phyloP scores from a whole-genome alignment of 75 land plant genomes.

The Cryptomeria japonica region DNA sequence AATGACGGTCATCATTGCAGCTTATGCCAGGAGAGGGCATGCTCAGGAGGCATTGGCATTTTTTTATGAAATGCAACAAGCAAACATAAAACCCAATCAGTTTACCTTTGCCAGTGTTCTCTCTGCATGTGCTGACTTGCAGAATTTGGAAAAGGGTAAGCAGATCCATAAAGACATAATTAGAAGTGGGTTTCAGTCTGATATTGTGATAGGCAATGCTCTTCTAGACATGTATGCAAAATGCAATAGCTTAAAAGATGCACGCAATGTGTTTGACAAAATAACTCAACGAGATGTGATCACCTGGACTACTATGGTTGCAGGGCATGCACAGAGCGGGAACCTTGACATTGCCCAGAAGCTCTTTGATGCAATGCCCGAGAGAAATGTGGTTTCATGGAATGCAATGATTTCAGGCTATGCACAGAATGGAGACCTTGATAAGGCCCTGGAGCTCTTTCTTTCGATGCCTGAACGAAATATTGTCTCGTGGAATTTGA shows the following conservation, averaged over 20 bases:
- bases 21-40: neutral
- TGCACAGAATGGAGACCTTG: neutral
- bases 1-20: slow-evolving; percentile 34
- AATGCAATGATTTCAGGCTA: slow-evolving; percentile 20
- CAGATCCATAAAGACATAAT: neutral
- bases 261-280: slow-evolving; percentile 36
- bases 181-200: slow-evolving; percentile 9
- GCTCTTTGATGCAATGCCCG: slow-evolving; percentile 38
- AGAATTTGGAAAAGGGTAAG: neutral
- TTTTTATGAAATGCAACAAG: slow-evolving; percentile 14
- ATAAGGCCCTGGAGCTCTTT: slow-evolving; percentile 36
- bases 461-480: slow-evolving; percentile 23
- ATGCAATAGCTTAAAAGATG: slow-evolving; percentile 17
- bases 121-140: slow-evolving; percentile 1
- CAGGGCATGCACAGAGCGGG: slow-evolving; percentile 35
- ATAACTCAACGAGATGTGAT: slow-evolving; percentile 22
- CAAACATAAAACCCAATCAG: neutral
- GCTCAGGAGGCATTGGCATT: slow-evolving; percentile 8
- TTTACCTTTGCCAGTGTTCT: slow-evolving; percentile 7
- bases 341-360: slow-evolving; percentile 18
- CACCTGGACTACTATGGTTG: slow-evolving; percentile 56
- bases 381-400: slow-evolving; percentile 50
- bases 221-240: slow-evolving; percentile 48
- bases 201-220: neutral
- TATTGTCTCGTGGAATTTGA: neutral